phyloP scores from a whole-genome alignment of 148 eudicot species.

The Persicaria maculosa region DNA sequence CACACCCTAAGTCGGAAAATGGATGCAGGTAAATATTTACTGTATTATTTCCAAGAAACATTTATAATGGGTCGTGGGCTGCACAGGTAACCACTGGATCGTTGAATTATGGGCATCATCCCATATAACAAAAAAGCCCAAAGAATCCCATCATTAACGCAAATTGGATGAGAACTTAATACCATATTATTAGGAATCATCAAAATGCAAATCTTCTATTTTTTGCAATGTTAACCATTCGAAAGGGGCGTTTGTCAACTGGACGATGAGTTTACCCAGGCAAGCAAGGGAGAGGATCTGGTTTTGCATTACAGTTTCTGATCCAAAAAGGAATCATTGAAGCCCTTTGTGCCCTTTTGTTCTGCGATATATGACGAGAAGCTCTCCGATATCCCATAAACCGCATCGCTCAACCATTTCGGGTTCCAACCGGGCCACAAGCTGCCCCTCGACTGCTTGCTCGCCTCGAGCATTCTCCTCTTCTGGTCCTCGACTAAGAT shows the following conservation, averaged over 20 bases:
- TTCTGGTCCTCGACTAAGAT: conserved; percentile 57
- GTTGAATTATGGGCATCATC: too few species aligned
- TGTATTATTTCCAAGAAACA: too few species aligned
- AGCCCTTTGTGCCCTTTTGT: conserved; percentile 1
- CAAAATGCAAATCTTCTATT: too few species aligned
- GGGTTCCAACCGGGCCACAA: conserved; percentile 33
- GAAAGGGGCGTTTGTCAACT: not conserved
- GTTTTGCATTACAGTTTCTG: not conserved
- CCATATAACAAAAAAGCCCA: too few species aligned
- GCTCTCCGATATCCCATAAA: conserved; percentile 10
- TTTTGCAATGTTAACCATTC: not conserved
- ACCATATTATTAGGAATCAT: too few species aligned
- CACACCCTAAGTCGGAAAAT: too few species aligned
- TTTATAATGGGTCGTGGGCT: too few species aligned
- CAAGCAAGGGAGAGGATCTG: not conserved
- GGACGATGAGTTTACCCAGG: not conserved
- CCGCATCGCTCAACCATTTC: conserved; percentile 35
- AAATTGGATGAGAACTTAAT: too few species aligned
- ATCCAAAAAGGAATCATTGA: not conserved
- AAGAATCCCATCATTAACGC: too few species aligned
- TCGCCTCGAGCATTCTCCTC: conserved; percentile 36
- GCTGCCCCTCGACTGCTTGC: conserved; percentile 31
- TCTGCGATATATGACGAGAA: not conserved
- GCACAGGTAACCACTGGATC: too few species aligned
- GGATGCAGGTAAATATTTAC: too few species aligned